Evolutionary conservation across 768 basidiomycete species (phyloP).

Genomic region (Hypsizygus marmoreus): DNA sequence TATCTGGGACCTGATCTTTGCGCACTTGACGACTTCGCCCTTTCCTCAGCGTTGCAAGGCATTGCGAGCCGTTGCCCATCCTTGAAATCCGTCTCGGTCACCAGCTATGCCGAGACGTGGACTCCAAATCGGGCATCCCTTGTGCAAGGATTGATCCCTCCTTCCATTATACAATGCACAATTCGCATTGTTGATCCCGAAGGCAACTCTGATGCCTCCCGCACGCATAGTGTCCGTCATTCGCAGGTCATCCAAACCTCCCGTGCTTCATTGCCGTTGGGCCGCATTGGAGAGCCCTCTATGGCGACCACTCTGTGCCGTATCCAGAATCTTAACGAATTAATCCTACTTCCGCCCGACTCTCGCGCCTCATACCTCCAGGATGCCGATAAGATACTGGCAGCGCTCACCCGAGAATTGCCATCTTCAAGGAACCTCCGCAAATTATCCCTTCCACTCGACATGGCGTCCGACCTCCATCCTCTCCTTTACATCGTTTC

Average conservation of each 20-base stretch:
- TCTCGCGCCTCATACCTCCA: background rate
- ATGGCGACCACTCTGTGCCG: too few species aligned
- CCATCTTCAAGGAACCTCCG: background rate
- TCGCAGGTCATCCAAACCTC: background rate
- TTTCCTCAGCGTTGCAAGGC: background rate
- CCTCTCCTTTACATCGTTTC: background rate
- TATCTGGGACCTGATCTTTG: background rate
- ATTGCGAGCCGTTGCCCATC: background rate
- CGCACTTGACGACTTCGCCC: background rate
- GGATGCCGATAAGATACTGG: background rate
- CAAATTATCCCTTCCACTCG: constrained; percentile 5
- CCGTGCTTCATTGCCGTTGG: background rate
- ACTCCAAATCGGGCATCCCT: background rate
- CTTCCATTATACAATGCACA: constrained; percentile 2
- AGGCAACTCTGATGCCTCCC: background rate
- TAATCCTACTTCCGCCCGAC: background rate
- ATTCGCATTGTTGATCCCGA: constrained; percentile 4
- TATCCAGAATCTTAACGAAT: too few species aligned
- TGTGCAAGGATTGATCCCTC: background rate
- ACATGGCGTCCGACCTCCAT: background rate
- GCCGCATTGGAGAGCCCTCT: too few species aligned
- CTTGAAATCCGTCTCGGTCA: constrained; percentile 2
- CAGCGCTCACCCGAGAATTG: background rate
- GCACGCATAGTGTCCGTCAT: background rate
- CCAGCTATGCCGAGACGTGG: constrained; percentile 3